Conservation (phyloP, 345 rosid species). For the Eucalyptus caleyi region DNA sequence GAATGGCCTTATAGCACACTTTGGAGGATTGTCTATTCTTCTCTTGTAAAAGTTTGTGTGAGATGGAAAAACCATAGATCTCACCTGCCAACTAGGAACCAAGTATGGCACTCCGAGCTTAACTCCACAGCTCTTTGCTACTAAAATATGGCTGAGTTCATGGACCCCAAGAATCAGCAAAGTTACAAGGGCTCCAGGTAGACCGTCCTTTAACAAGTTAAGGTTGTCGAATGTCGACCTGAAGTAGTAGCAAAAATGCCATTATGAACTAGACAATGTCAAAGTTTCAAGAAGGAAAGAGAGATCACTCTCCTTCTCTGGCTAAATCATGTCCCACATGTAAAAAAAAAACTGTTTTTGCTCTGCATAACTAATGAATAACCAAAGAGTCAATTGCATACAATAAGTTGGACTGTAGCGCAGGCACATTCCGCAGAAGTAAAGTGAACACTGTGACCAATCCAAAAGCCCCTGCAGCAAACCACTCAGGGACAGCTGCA, state of each 20-base stretch:
- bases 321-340: neutral
- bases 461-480: slow-evolving; percentile 95
- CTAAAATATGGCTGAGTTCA: slow-evolving; percentile 69
- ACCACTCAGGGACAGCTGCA: slow-evolving; percentile 96
- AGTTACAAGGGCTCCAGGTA: slow-evolving; percentile 84
- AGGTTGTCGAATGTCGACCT: slow-evolving; percentile 78
- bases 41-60: neutral
- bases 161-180: slow-evolving; percentile 73
- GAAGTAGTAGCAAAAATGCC: slow-evolving; percentile 6
- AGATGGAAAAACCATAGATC: slow-evolving; percentile 1
- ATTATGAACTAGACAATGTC: neutral
- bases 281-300: neutral
- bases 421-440: slow-evolving; percentile 89
- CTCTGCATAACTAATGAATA: neutral
- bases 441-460: slow-evolving; percentile 65
- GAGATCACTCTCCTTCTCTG: neutral
- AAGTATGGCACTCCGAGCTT: slow-evolving; percentile 88
- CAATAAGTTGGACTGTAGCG: slow-evolving; percentile 74
- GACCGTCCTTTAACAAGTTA: slow-evolving; percentile 53
- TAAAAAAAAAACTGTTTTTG: neutral
- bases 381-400: slow-evolving; percentile 15
- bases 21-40: neutral
- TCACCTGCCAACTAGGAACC: slow-evolving; percentile 99
- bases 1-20: neutral
- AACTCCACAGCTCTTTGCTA: slow-evolving; percentile 47